phyloP scores from a whole-genome alignment of 371 early-diverging fungal genomes.

The Sporodiniella umbellata region DNA sequence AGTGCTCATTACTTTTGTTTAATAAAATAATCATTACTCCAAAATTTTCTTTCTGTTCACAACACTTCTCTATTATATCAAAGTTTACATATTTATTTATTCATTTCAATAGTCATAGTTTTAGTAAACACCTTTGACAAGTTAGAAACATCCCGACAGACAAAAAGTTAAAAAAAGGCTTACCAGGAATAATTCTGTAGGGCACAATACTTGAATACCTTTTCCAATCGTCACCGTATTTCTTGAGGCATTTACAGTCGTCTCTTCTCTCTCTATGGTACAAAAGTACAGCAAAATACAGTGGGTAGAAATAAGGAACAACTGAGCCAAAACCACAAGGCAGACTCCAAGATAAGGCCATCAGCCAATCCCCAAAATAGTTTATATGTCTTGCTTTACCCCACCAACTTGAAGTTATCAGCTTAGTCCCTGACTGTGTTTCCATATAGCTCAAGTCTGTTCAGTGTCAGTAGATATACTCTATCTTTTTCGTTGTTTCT shows the following conservation, averaged over 20 bases:
- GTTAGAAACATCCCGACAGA: too few species aligned
- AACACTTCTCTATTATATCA: too few species aligned
- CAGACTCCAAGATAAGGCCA: conserved; percentile 84
- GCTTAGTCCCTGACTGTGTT: conserved; percentile 73
- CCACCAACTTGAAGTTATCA: conserved; percentile 92
- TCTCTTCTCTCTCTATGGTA: conserved; percentile 88
- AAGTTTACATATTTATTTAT: too few species aligned
- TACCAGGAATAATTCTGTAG: conserved; percentile 80
- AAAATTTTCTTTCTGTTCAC: too few species aligned
- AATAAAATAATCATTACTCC: too few species aligned
- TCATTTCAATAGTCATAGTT: too few species aligned
- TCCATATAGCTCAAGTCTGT: conserved; percentile 76
- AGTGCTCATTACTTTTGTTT: neutral
- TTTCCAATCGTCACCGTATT: conserved; percentile 94
- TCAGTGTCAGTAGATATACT: neutral
- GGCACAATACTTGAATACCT: conserved; percentile 80
- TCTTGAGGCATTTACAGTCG: conserved; percentile 82
- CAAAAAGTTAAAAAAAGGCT: conserved; percentile 7
- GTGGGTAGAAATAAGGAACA: conserved; percentile 90
- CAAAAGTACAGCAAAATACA: conserved; percentile 86
- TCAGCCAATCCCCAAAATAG: conserved; percentile 88
- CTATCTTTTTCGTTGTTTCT: neutral
- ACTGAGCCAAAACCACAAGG: conserved; percentile 63
- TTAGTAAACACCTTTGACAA: too few species aligned
- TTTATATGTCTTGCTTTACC: conserved; percentile 90